Evolutionary conservation across 2,329 filamentous ascomycete genomes (phyloP).

Genomic region (Sporothrix mexicana): DNA sequence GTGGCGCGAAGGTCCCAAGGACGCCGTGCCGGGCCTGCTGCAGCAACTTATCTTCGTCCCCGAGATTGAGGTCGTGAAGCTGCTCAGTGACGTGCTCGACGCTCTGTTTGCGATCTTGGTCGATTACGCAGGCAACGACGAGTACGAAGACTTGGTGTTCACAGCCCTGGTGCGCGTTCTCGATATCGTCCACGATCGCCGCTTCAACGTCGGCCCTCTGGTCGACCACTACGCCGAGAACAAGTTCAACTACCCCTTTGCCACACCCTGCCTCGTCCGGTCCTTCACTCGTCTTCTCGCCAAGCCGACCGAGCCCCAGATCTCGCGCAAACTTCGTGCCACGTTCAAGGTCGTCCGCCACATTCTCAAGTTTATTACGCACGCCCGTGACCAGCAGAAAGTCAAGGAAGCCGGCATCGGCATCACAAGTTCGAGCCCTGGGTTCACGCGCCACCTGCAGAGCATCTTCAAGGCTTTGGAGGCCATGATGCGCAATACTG

Average conservation of each 20-base stretch:
- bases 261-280: constrained; percentile 83
- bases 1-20: constrained; percentile 78
- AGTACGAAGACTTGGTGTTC: constrained; percentile 92
- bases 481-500: constrained; percentile 83
- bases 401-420: constrained; percentile 88
- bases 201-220: constrained; percentile 88
- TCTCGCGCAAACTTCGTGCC: constrained; percentile 81
- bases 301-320: constrained; percentile 81
- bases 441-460: constrained; percentile 82
- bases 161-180: constrained; percentile 87
- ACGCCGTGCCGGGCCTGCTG: constrained; percentile 74
- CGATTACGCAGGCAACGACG: constrained; percentile 87
- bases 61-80: constrained; percentile 96
- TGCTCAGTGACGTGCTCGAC: constrained; percentile 87
- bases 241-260: constrained; percentile 91
- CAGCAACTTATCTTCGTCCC: constrained; percentile 90
- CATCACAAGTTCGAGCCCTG: constrained; percentile 73
- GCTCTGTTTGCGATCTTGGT: constrained; percentile 89
- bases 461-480: constrained; percentile 90
- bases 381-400: constrained; percentile 82
- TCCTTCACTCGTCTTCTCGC: constrained; percentile 85
- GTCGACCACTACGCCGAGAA: constrained; percentile 90
- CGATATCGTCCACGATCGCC: constrained; percentile 90
- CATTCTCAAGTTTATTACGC: constrained; percentile 92
- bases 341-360: constrained; percentile 95